Conservation (phyloP, 495 filamentous ascomycete species). For the Neurospora terricola region DNA sequence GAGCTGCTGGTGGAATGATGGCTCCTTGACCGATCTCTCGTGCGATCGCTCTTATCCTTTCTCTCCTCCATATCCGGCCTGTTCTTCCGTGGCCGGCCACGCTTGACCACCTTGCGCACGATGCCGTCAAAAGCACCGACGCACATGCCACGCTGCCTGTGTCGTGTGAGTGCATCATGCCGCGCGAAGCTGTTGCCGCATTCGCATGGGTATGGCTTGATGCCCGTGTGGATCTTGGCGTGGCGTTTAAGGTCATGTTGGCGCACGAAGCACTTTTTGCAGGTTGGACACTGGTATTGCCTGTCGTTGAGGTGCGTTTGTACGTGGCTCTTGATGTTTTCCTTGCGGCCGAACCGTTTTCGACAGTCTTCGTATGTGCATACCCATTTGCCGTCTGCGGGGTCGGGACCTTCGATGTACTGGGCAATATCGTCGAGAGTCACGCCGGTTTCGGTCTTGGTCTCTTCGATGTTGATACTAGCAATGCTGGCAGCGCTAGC, state of each 20-base stretch:
- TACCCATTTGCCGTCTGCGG: slow-evolving; percentile 68
- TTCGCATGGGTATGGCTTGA: slow-evolving; percentile 83
- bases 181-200: slow-evolving; percentile 88
- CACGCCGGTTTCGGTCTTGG: slow-evolving; percentile 61
- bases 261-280: slow-evolving; percentile 88
- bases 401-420: slow-evolving; percentile 73
- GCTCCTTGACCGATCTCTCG: slow-evolving; percentile 36
- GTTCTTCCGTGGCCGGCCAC: slow-evolving; percentile 38
- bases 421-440: slow-evolving; percentile 76
- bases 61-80: slow-evolving; percentile 50
- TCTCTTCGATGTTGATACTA: slow-evolving; percentile 46
- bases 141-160: slow-evolving; percentile 91
- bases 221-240: slow-evolving; percentile 87
- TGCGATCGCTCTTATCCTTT: slow-evolving; percentile 50
- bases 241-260: slow-evolving; percentile 96
- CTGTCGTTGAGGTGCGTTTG: slow-evolving; percentile 95
- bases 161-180: slow-evolving; percentile 88
- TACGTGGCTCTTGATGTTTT: slow-evolving; percentile 96
- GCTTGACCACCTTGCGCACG: slow-evolving; percentile 48
- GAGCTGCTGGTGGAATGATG: slow-evolving; percentile 34
- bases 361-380: slow-evolving; percentile 74
- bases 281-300: slow-evolving; percentile 81
- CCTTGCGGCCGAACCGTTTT: slow-evolving; percentile 82
- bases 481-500: slow-evolving; percentile 43
- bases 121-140: slow-evolving; percentile 81